Percentiles rank a stretch among this genome's conserved stretches.
These are phyloP conservation scores for Hura crepitans DNA, from an alignment of 441 rosid species.

Conservation along the genomic window DNA sequence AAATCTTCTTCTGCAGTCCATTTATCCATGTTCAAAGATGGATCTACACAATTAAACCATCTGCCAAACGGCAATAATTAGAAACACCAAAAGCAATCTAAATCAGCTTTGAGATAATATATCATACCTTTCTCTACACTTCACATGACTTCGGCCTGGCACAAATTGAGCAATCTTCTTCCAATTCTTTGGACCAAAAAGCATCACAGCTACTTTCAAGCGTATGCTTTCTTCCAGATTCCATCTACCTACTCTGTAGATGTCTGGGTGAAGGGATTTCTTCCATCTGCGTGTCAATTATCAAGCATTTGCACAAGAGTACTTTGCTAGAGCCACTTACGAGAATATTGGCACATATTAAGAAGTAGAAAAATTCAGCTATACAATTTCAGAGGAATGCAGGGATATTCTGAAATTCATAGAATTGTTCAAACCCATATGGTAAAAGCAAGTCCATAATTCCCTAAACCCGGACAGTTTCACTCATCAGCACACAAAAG, in stretches of 20 bases:
- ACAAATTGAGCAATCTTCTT: slow-evolving; percentile 66
- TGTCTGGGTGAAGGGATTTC: slow-evolving; percentile 60
- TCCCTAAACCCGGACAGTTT: neutral
- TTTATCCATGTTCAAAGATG: slow-evolving; percentile 47
- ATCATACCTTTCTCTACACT: slow-evolving; percentile 77
- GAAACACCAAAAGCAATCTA: slow-evolving; percentile 8
- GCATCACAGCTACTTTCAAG: slow-evolving; percentile 68
- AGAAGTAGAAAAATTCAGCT: neutral
- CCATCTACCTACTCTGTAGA: slow-evolving; percentile 59
- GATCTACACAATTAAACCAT: slow-evolving; percentile 82
- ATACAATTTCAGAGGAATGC: neutral
- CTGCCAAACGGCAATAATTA: slow-evolving; percentile 34
- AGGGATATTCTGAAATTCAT: neutral
- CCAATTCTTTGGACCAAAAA: slow-evolving; percentile 85
- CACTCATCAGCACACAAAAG: neutral
- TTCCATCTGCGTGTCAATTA: slow-evolving; percentile 59
- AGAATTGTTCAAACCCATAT: neutral
- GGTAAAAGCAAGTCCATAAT: neutral
- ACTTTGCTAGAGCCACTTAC: neutral
- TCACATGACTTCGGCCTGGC: slow-evolving; percentile 66
- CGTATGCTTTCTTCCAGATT: slow-evolving; percentile 62
- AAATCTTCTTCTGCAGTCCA: slow-evolving; percentile 87
- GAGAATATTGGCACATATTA: neutral
- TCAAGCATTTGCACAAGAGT: neutral
- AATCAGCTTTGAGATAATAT: slow-evolving; percentile 8